Base-by-base conservation (phyloP, 768 basidiomycete species). In the Termitomyces sp. region DNA sequence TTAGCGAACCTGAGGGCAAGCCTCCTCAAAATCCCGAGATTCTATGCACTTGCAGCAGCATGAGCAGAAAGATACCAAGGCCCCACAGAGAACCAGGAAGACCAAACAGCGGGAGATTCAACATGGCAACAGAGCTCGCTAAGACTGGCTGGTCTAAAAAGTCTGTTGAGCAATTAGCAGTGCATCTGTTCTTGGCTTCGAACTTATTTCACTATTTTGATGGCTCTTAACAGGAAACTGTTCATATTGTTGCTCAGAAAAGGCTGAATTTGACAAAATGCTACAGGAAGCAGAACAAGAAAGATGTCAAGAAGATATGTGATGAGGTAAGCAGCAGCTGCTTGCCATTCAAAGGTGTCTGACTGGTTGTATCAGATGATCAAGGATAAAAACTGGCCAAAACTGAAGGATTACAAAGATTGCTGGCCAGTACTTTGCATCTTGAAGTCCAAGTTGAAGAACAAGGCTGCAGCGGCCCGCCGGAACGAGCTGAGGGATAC, bases 21-120 rank as follows among this genome's bases (percentile, higher is more conserved):
- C 47, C 30, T 32, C 30, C 28, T 20, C 10, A 6, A 1, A 13
- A 12, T 32, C 10, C n/a, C 3, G 16, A 20, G 28, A 48, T n/a
- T 48, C 47, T 9, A 18, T 6, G 14, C 45, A 46, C 45, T 47
- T 1, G 24, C 24, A 45, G 44, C 13, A 46, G 26, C 26, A 28
- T 10, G 16, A 28, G 2, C 26, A 50, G 30, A n/a, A 61, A 61
- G 38, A 55, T 61, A n/a, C 53, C 35, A 6, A 51, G 58, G 32
- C 60, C 60, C 9, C 36, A 51, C 3, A 38, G 59, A 20, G 57
- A 58, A 45, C 57, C 60, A 47, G 57, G 53, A 9, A 61, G 56
- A 44, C 61, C 61, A 22, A 30, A 45, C 13, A 54, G 38, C 10
- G 47, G 60, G 20, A 47, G 57, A 24, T 61, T 47, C 49, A 54